These are phyloP conservation scores for Vigna mungo DNA, from an alignment of 306 rosid genomes.

Conservation along the genomic window DNA sequence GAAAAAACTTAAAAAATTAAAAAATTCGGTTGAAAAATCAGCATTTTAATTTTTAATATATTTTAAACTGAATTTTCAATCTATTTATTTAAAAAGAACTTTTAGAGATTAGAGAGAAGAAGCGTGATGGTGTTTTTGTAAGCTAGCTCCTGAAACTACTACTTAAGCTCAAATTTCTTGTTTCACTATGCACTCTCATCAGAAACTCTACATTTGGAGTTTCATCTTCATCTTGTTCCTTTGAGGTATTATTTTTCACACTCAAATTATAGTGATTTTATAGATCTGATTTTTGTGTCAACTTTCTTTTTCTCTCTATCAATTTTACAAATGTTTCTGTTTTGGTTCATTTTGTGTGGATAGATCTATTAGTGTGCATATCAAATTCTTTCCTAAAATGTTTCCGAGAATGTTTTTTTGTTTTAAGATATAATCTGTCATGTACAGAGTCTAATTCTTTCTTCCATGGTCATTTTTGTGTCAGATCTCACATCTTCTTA, in stretches of 20 bases:
- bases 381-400: neutral
- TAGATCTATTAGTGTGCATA: neutral
- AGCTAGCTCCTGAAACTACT: neutral
- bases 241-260: neutral
- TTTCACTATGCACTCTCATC: neutral
- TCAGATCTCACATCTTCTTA: neutral
- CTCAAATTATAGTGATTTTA: neutral
- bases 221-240: neutral
- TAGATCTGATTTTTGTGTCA: neutral
- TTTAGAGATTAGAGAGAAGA: neutral
- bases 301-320: neutral
- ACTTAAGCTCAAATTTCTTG: neutral
- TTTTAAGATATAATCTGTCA: neutral
- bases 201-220: neutral
- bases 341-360: neutral
- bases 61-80: neutral
- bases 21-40: neutral
- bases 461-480: neutral
- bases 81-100: neutral
- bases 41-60: neutral
- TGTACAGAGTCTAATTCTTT: neutral
- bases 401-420: neutral
- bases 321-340: neutral
- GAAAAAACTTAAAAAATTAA: too few species aligned
- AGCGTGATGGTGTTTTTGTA: neutral